Percentiles rank a stretch among this genome's conserved stretches.
Evolutionary conservation across 164 flowering plant species (phyloP).

Genomic region (Macadamia integrifolia): DNA sequence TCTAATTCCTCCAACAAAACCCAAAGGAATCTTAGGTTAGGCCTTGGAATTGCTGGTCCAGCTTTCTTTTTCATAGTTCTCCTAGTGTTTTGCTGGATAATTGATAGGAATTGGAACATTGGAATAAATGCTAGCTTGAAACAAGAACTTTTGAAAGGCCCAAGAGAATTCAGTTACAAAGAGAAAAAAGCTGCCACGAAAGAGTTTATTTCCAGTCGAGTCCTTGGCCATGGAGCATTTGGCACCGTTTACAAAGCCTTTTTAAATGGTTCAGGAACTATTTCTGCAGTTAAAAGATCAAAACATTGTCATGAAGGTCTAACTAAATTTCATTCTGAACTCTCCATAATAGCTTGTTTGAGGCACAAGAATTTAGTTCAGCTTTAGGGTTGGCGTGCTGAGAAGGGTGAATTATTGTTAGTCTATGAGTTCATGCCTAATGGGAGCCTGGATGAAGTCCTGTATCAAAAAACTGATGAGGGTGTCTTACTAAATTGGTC

Average conservation of each 20-base stretch:
- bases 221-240: conserved; percentile 27
- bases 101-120: conserved; percentile 42
- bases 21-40: conserved; percentile 41
- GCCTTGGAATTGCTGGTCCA: conserved; percentile 60
- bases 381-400: conserved; percentile 95
- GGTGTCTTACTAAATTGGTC: conserved; percentile 44
- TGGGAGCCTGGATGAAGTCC: conserved; percentile 67
- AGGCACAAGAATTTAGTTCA: conserved; percentile 86
- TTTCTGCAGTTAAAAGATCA: conserved; percentile 28
- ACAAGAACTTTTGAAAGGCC: conserved; percentile 57
- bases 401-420: conserved; percentile 72
- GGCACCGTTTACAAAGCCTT: conserved; percentile 29
- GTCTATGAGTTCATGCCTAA: conserved; percentile 91
- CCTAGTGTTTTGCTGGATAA: conserved; percentile 44
- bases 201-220: conserved; percentile 25
- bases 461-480: conserved; percentile 40
- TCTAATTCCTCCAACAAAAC: conserved; percentile 22
- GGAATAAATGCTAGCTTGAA: conserved; percentile 28
- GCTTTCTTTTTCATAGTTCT: conserved; percentile 36
- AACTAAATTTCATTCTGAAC: conserved; percentile 65
- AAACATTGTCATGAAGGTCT: conserved; percentile 69
- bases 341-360: conserved; percentile 71
- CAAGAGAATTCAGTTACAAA: conserved; percentile 55
- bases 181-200: conserved; percentile 39
- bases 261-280: conserved; percentile 9